Conservation (phyloP, 306 rosid genomes). For the Cicer judaicum region DNA sequence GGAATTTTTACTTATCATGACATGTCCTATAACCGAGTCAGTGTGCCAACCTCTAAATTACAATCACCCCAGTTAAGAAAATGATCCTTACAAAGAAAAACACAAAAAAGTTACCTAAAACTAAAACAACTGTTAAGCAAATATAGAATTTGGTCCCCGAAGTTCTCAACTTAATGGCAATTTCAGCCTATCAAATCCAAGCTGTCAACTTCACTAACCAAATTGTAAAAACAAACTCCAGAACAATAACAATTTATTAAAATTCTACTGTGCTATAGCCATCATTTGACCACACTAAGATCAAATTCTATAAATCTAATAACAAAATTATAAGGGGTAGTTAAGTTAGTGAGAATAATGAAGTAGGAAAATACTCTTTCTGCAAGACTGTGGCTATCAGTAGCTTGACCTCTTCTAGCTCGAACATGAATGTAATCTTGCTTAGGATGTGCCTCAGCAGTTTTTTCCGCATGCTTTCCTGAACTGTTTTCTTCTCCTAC, state of each 20-base stretch:
- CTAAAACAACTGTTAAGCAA: not conserved
- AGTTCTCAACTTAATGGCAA: not conserved
- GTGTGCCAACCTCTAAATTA: not conserved
- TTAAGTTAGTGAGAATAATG: not conserved
- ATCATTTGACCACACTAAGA: not conserved
- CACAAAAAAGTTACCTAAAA: not conserved
- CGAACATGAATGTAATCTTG: constrained; percentile 90
- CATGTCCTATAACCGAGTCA: not conserved
- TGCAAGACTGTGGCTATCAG: constrained; percentile 94
- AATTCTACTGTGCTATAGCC: too few relatives aligned
- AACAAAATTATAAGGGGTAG: constrained; percentile 7
- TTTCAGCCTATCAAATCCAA: not conserved
- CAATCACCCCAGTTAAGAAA: not conserved
- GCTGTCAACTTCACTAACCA: not conserved
- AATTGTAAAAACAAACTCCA: not conserved
- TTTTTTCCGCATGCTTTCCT: constrained; percentile 72
- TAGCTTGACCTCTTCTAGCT: constrained; percentile 97
- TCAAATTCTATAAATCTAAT: not conserved
- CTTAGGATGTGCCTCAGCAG: constrained; percentile 63
- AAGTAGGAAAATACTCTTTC: constrained; percentile 71
- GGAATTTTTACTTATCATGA: constrained; percentile 24
- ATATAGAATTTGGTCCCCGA: not conserved
- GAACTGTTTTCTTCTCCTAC: constrained; percentile 60
- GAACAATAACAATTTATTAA: too few relatives aligned
- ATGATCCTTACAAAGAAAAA: not conserved